phyloP scores from a whole-genome alignment of 139 green algal genomes.

The Tetradesmus obliquus region DNA sequence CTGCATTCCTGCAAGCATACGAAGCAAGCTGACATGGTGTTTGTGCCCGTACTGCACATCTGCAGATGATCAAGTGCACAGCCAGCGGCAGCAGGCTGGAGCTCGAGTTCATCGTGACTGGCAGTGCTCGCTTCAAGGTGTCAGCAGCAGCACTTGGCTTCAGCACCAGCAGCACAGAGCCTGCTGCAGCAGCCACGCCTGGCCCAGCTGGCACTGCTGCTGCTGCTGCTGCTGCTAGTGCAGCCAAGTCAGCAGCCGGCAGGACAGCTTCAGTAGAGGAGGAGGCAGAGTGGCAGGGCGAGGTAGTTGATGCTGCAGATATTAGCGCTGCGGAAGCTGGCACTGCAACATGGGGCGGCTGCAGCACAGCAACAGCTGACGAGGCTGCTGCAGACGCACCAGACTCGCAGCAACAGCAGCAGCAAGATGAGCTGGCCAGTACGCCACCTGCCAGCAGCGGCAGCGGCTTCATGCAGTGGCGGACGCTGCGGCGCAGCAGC shows the following conservation, averaged over 20 bases:
- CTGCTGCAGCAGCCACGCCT: background rate
- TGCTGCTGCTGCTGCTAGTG: background rate
- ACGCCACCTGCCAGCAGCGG: background rate
- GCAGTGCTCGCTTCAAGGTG: constrained; percentile 29
- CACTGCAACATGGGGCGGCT: background rate
- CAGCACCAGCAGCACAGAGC: constrained; percentile 27
- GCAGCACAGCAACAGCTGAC: background rate
- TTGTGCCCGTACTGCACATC: background rate
- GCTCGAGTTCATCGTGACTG: constrained; percentile 33
- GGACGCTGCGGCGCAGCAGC: background rate
- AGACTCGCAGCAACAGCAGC: background rate
- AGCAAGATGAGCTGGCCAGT: background rate
- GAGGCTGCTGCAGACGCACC: background rate
- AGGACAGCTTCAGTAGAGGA: background rate
- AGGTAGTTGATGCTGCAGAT: background rate
- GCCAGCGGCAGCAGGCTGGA: background rate
- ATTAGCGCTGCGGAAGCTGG: background rate
- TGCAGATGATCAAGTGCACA: constrained; percentile 30
- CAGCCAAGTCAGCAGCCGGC: background rate
- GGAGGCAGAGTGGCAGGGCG: background rate
- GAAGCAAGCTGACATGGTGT: background rate
- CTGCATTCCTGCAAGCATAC: too few relatives aligned
- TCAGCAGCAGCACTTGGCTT: constrained; percentile 41
- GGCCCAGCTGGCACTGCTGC: background rate
- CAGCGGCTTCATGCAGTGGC: background rate